Conservation (phyloP, 306 rosid species). For the Biancaea sappan region DNA sequence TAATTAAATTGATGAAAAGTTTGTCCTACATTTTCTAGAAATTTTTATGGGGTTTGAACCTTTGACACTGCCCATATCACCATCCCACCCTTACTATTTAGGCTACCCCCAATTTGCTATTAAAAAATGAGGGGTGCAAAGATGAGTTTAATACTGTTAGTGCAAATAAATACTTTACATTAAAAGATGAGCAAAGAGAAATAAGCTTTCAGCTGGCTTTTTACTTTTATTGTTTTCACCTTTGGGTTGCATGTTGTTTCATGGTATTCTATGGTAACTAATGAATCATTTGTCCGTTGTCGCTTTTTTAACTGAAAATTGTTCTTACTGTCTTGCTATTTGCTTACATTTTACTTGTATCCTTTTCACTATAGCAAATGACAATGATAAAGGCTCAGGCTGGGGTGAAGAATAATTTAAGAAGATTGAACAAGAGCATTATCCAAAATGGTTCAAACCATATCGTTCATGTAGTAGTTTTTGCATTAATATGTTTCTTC, state of each 20-base stretch:
- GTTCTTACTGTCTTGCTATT: slow-evolving; percentile 19
- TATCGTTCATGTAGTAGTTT: slow-evolving; percentile 72
- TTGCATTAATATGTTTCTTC: slow-evolving; percentile 66
- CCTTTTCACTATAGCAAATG: slow-evolving; percentile 63
- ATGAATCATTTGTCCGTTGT: not conserved
- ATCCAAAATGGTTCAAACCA: slow-evolving; percentile 77
- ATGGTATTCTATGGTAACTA: not conserved
- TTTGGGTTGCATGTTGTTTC: slow-evolving; percentile 3
- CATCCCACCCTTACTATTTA: too few relatives aligned
- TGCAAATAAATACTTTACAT: not conserved
- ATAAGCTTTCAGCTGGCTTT: slow-evolving; percentile 5
- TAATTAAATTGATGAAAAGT: not conserved
- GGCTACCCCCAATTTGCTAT: too few relatives aligned
- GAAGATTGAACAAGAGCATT: slow-evolving; percentile 88
- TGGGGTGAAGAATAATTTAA: slow-evolving; percentile 84
- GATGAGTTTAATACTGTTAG: too few relatives aligned
- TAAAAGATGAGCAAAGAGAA: not conserved
- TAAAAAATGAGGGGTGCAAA: too few relatives aligned
- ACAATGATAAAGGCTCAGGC: slow-evolving; percentile 85
- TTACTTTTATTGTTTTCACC: not conserved
- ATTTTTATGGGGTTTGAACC: too few relatives aligned
- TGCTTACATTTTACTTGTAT: slow-evolving; percentile 30
- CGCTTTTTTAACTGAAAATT: slow-evolving; percentile 2
- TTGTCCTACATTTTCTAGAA: not conserved
- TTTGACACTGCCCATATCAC: too few relatives aligned